These are phyloP conservation scores for Onygenales sp. DNA, from an alignment of 2,329 filamentous ascomycete species.

Conservation along the genomic window DNA sequence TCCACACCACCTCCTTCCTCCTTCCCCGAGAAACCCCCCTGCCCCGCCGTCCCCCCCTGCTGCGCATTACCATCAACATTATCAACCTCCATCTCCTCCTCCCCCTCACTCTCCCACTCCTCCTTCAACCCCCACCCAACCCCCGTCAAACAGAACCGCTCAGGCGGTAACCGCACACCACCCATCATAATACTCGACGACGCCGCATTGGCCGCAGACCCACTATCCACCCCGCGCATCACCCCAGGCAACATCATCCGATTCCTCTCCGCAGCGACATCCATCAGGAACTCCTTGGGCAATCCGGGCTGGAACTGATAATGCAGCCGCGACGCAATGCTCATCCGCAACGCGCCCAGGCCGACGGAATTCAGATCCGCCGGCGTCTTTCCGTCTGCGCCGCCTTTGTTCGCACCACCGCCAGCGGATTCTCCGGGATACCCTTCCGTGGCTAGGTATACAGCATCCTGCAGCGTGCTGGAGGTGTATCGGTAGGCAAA, in stretches of 20 bases:
- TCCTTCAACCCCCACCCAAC: slow-evolving; percentile 48
- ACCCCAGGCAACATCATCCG: slow-evolving; percentile 44
- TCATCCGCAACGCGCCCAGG: slow-evolving; percentile 49
- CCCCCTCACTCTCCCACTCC: slow-evolving; percentile 48
- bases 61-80: slow-evolving; percentile 15
- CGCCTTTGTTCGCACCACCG: slow-evolving; percentile 21
- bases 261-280: slow-evolving; percentile 49
- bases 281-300: slow-evolving; percentile 53
- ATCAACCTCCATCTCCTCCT: slow-evolving; percentile 27
- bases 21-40: slow-evolving; percentile 16
- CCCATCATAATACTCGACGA: slow-evolving; percentile 29
- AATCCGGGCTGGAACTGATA: slow-evolving; percentile 51
- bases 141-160: slow-evolving; percentile 52
- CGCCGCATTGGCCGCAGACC: slow-evolving; percentile 5
- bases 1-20: slow-evolving; percentile 25
- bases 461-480: slow-evolving; percentile 42
- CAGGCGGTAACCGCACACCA: slow-evolving; percentile 51
- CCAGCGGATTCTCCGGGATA: slow-evolving; percentile 33
- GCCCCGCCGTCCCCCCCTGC: slow-evolving; percentile 8
- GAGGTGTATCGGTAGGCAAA: slow-evolving; percentile 47
- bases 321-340: slow-evolving; percentile 50
- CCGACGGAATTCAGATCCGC: slow-evolving; percentile 33
- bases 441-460: slow-evolving; percentile 42
- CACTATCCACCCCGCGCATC: slow-evolving; percentile 35
- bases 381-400: slow-evolving; percentile 7